Base-by-base conservation (phyloP, 306 rosid genomes). In the Acacia acuminata region DNA sequence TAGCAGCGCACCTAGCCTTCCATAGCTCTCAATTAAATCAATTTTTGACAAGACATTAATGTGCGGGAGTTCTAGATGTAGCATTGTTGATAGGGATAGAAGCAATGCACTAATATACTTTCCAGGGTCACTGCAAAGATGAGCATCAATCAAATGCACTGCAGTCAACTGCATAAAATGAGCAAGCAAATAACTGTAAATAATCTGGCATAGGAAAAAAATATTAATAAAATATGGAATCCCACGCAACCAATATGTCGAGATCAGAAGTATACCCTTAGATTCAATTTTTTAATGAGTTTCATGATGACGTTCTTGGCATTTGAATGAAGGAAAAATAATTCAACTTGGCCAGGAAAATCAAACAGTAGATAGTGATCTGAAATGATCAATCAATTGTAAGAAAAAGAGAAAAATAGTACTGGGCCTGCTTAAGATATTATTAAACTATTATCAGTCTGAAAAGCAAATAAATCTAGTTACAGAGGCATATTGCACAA, bases 361-460 rank as follows among this genome's bases (percentile, higher is more conserved):
- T 96, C 99, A 89, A 96, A 96, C 79, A 96, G 99, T 72, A 96
- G 85, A 86, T 96, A 96, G 78, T 90, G 98, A 93, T 93, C 99
- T 96, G 94, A 89, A 88, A 81, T 79, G 51, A 78, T 56, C 74
- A 75, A 32, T 66, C 14, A 64, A 87, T 75, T 64, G 83, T 82
- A 53, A 87, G 70, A 63, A n/a, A 80, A 79, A 75, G 76, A 53
- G 25, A 71, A 77, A 25, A 83, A 48, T 17, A 68, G 66, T 51
- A 64, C 25, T 72, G 45, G 68, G 71, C 36, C 76, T 58, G 56
- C 38, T 38, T 82, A 84, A 82, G 38, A 84, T 50, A 42, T 32
- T 43, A 42, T 32, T n/a, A 40, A 64, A 13, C 63, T 58, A 24
- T 9, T 75, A 48, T 42, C 25, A 66, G 50, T 67, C 60, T 24